Evolutionary conservation across 1,284 basidiomycete species (phyloP).

Genomic region (Cutaneotrichosporon arboriforme): DNA sequence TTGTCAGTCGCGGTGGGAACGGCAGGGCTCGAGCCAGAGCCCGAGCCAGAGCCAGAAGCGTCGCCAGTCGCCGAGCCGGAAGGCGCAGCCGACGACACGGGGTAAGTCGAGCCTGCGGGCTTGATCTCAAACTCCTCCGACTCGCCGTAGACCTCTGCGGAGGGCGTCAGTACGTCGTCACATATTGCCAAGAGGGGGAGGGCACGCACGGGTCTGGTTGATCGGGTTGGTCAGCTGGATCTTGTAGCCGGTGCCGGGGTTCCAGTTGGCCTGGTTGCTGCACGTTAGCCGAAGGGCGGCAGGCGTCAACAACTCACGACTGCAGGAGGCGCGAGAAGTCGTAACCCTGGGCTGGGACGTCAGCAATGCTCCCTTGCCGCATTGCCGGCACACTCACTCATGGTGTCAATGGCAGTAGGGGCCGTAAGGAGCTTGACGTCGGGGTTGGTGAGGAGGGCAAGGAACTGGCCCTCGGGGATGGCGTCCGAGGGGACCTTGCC

Average conservation of each 20-base stretch:
- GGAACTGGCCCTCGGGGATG: conserved; percentile 16
- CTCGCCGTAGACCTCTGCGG: conserved; percentile 56
- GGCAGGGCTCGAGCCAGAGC: not conserved
- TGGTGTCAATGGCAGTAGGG: not conserved
- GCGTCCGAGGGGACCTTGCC: conserved; percentile 15
- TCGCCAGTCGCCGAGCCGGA: not conserved
- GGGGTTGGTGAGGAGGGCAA: conserved; percentile 28
- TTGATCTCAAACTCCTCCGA: conserved; percentile 65
- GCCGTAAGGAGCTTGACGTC: conserved; percentile 18
- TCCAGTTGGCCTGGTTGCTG: conserved; percentile 1
- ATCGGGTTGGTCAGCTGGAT: conserved; percentile 57
- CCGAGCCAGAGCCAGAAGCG: not conserved
- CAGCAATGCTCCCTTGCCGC: not conserved
- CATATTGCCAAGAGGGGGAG: not conserved
- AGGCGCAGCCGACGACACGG: not conserved
- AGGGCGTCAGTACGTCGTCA: conserved; percentile 1
- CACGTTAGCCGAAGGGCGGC: not conserved
- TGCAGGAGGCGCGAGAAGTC: not conserved
- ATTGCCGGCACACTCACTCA: not conserved
- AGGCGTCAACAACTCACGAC: not conserved
- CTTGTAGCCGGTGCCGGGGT: conserved; percentile 51
- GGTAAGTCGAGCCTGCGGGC: conserved; percentile 58
- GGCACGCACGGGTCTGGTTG: conserved; percentile 56
- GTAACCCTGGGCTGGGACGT: conserved; percentile 2
- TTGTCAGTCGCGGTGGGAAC: not conserved